Percentiles rank a stretch among this genome's conserved stretches.
These are phyloP conservation scores for Penicillium sp. DNA, from an alignment of 2,329 filamentous ascomycete genomes.

Conservation along the genomic window DNA sequence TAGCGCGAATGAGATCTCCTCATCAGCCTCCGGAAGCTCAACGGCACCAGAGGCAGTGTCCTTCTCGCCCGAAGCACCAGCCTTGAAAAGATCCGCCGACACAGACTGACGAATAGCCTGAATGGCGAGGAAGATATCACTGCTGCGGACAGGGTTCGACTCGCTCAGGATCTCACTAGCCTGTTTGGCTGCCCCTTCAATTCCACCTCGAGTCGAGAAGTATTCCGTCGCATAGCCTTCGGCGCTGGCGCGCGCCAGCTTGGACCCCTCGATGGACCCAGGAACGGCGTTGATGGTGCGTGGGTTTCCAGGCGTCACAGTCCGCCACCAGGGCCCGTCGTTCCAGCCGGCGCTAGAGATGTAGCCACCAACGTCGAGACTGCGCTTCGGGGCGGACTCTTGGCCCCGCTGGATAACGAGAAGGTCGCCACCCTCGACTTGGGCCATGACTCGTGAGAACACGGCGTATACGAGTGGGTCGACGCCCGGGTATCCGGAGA, in stretches of 20 bases:
- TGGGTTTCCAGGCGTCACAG: constrained; percentile 55
- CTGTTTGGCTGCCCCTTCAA: constrained; percentile 76
- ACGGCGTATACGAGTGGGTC: constrained; percentile 89
- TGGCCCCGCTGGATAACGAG: constrained; percentile 91
- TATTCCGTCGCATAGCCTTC: constrained; percentile 86
- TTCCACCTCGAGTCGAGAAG: constrained; percentile 73
- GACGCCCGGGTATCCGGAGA: constrained; percentile 89
- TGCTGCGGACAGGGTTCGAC: constrained; percentile 84
- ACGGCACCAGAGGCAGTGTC: constrained; percentile 32
- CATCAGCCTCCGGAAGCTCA: constrained; percentile 44
- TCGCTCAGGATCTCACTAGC: constrained; percentile 79
- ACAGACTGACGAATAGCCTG: constrained; percentile 74
- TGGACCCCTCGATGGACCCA: constrained; percentile 82
- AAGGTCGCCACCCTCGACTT: constrained; percentile 94
- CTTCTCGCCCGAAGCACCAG: constrained; percentile 47
- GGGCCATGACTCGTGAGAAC: constrained; percentile 96
- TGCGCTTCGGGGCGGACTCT: constrained; percentile 71
- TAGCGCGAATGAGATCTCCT: constrained; percentile 73
- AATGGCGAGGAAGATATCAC: constrained; percentile 92
- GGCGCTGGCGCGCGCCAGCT: constrained; percentile 84
- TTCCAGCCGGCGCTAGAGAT: constrained; percentile 65
- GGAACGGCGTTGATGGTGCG: constrained; percentile 78
- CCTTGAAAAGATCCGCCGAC: constrained; percentile 68
- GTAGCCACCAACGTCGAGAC: constrained; percentile 45
- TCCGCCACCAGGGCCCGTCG: constrained; percentile 95